phyloP scores from a whole-genome alignment of 2,329 filamentous ascomycete species.

The Amauroascus niger region DNA sequence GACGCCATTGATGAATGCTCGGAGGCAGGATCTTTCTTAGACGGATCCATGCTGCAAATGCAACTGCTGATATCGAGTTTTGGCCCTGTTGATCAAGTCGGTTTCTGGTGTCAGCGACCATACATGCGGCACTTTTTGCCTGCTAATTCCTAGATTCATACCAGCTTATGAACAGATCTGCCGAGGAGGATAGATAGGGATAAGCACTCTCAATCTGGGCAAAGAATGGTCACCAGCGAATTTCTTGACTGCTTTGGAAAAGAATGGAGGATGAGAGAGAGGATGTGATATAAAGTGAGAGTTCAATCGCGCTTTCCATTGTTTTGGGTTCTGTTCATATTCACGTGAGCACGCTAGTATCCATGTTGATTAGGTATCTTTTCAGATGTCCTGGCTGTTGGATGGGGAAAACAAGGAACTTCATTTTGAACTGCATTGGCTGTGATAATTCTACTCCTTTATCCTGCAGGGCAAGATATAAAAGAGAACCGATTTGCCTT shows the following conservation, averaged over 20 bases:
- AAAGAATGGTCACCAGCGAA: neutral
- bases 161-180: too few relatives aligned
- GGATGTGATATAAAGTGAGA: neutral
- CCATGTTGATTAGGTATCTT: too few relatives aligned
- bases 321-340: neutral
- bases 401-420: too few relatives aligned
- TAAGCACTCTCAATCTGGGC: too few relatives aligned
- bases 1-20: neutral
- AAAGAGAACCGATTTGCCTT: neutral
- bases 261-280: neutral
- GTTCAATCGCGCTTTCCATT: neutral
- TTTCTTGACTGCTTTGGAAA: neutral
- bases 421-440: neutral
- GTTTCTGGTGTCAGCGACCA: too few relatives aligned
- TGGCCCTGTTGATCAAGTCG: neutral
- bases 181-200: too few relatives aligned
- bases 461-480: neutral
- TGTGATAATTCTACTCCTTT: neutral
- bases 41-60: neutral
- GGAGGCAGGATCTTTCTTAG: neutral
- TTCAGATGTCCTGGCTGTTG: too few relatives aligned
- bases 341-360: slow-evolving; percentile 1
- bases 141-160: neutral
- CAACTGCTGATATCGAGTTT: neutral
- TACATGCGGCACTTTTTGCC: neutral